Conservation (phyloP, 257 asterid species). For the Solanum microdontum region DNA sequence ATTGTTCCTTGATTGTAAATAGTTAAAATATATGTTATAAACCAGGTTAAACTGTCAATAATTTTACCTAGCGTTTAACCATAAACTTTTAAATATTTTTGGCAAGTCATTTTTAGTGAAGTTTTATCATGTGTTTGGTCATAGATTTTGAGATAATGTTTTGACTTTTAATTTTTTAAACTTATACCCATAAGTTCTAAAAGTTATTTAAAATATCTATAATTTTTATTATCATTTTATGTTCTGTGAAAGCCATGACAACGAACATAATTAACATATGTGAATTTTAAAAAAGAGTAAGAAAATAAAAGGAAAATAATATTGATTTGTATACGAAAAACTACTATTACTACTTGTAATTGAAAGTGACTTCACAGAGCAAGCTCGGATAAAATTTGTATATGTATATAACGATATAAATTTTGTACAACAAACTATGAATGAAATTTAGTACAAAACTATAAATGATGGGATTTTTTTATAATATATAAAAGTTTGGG, state of each 20-base stretch:
- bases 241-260: not conserved
- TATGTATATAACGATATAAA: not conserved
- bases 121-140: not conserved
- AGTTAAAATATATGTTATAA: not conserved
- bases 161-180: not conserved
- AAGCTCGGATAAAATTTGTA: not conserved
- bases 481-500: not conserved
- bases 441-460: not conserved
- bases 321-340: not conserved
- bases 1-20: not conserved
- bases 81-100: too few species aligned
- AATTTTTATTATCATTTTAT: too few species aligned
- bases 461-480: not conserved
- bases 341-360: not conserved
- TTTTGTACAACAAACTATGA: not conserved
- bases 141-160: too few species aligned
- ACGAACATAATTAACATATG: not conserved
- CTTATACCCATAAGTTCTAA: not conserved
- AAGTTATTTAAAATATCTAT: too few species aligned
- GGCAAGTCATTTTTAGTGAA: not conserved
- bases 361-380: not conserved
- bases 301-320: not conserved
- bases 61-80: not conserved
- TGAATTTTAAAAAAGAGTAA: too few species aligned
- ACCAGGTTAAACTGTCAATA: not conserved